Percentiles rank a stretch among this genome's conserved stretches.
phyloP scores from a whole-genome alignment of 768 basidiomycete species.

The Boletellus ananas region DNA sequence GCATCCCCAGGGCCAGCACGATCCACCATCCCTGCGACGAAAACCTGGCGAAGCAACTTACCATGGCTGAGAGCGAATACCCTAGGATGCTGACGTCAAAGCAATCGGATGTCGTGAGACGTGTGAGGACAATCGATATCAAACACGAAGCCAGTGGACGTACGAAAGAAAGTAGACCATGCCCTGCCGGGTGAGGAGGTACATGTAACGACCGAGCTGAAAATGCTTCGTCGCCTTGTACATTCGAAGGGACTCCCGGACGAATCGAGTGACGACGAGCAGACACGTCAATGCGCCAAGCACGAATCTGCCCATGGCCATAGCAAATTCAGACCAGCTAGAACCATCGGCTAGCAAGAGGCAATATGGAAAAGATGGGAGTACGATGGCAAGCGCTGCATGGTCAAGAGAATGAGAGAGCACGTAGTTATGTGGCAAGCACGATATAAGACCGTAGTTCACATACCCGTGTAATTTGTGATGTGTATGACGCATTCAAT shows the following conservation, averaged over 20 bases:
- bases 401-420: background rate
- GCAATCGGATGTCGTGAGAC: too few relatives aligned
- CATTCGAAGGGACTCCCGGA: background rate
- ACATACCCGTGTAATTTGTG: background rate
- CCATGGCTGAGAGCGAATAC: too few relatives aligned
- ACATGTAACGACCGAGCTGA: background rate
- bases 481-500: background rate
- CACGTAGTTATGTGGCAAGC: background rate
- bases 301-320: background rate
- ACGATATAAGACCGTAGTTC: background rate
- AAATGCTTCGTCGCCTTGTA: background rate
- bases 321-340: background rate
- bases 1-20: too few relatives aligned
- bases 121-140: too few relatives aligned
- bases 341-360: background rate
- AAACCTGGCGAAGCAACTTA: too few relatives aligned
- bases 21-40: too few relatives aligned
- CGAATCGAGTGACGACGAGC: background rate
- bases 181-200: background rate
- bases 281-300: background rate
- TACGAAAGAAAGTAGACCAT: background rate
- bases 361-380: background rate
- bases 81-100: too few relatives aligned
- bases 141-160: background rate
- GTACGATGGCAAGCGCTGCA: background rate